phyloP scores from a whole-genome alignment of 2,329 filamentous ascomycete genomes.

The Cryphonectria nitschkei region DNA sequence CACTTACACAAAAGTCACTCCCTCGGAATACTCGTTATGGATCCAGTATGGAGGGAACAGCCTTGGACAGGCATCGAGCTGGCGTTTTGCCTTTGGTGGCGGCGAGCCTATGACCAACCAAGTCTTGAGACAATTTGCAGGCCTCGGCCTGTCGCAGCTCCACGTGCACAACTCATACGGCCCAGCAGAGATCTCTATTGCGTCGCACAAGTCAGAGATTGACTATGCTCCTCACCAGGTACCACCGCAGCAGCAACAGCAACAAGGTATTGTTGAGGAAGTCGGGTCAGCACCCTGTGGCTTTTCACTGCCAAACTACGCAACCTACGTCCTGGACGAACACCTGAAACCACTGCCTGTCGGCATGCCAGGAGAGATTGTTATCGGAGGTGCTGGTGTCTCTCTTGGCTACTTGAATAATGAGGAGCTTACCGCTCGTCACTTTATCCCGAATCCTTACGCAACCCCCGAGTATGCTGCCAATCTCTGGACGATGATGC shows the following conservation, averaged over 20 bases:
- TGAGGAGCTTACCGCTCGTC: conserved; percentile 27
- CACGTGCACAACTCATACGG: conserved; percentile 20
- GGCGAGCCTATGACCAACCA: conserved; percentile 36
- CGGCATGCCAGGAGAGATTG: conserved; percentile 46
- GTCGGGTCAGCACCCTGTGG: conserved; percentile 20
- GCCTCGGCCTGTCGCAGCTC: conserved; percentile 16
- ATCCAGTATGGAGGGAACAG: conserved; percentile 27
- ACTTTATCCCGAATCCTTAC: not conserved
- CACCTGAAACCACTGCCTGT: conserved; percentile 36
- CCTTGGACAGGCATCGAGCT: conserved; percentile 20
- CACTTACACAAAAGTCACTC: conserved; percentile 42
- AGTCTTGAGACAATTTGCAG: not conserved
- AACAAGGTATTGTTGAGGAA: not conserved
- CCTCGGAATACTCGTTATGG: conserved; percentile 42
- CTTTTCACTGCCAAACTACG: conserved; percentile 34
- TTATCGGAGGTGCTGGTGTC: conserved; percentile 45
- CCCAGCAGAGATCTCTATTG: conserved; percentile 14
- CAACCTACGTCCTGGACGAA: conserved; percentile 47
- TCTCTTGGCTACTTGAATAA: conserved; percentile 43
- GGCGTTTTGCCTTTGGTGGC: conserved; percentile 37
- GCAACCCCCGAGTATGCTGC: conserved; percentile 18
- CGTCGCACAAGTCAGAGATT: conserved; percentile 17
- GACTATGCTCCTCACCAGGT: conserved; percentile 12
- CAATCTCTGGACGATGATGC: conserved; percentile 36
- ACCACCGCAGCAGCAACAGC: conserved; percentile 4